Evolutionary conservation across 2,329 filamentous ascomycete genomes (phyloP).

Genomic region (Thielaviopsis musarum): DNA sequence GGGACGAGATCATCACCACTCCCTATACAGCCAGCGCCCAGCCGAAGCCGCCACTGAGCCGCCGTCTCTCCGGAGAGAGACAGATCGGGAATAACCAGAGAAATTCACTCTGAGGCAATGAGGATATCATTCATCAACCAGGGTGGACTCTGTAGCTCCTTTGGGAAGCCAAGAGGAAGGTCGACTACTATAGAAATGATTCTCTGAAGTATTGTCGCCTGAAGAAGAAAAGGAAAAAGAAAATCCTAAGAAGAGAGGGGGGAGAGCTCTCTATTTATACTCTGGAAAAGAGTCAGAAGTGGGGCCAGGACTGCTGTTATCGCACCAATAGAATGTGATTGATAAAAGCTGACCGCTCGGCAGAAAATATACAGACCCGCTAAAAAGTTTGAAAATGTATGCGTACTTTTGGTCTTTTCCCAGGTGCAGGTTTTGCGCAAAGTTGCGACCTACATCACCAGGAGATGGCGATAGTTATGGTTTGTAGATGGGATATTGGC

Average conservation of each 20-base stretch:
- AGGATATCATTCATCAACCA: slow-evolving; percentile 88
- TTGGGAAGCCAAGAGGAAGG: slow-evolving; percentile 76
- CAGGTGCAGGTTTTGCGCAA: neutral
- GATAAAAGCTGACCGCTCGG: slow-evolving; percentile 7
- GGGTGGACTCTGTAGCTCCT: slow-evolving; percentile 86
- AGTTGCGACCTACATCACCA: slow-evolving; percentile 7
- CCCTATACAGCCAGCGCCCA: slow-evolving; percentile 47
- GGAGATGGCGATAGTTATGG: neutral
- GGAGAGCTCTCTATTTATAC: slow-evolving; percentile 25
- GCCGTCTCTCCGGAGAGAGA: slow-evolving; percentile 39
- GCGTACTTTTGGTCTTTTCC: slow-evolving; percentile 8
- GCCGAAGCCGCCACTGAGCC: slow-evolving; percentile 19
- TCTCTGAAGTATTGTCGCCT: slow-evolving; percentile 55
- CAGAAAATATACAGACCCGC: slow-evolving; percentile 14
- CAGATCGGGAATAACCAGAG: slow-evolving; percentile 40
- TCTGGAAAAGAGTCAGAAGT: slow-evolving; percentile 20
- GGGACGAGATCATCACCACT: slow-evolving; percentile 93
- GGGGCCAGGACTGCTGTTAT: neutral
- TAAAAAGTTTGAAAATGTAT: slow-evolving; percentile 10
- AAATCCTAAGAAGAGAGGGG: slow-evolving; percentile 19
- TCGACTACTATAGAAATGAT: slow-evolving; percentile 98
- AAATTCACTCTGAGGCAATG: slow-evolving; percentile 75
- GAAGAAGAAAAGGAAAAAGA: slow-evolving; percentile 36
- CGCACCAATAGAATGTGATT: neutral
- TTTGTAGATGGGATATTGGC: neutral